Percentiles rank a stretch among this genome's conserved stretches.
phyloP scores from a whole-genome alignment of 257 asterid genomes.

The Paraleonurus japonicus region DNA sequence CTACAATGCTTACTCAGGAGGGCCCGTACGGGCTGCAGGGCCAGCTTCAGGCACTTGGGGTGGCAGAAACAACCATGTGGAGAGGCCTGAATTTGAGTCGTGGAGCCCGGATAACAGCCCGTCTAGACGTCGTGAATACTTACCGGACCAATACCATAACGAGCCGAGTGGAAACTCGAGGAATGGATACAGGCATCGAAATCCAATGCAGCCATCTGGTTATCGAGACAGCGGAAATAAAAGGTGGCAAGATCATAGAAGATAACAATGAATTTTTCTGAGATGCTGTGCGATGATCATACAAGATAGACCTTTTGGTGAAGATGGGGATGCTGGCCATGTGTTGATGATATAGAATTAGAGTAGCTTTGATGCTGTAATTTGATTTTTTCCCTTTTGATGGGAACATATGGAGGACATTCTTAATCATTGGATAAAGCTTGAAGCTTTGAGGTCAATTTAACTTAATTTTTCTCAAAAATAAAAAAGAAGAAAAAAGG shows the following conservation, averaged over 20 bases:
- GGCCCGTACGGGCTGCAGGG: constrained; percentile 26
- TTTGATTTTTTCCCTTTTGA: neutral
- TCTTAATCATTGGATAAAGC: constrained; percentile 21
- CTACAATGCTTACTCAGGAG: constrained; percentile 33
- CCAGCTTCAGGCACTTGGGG: constrained; percentile 34
- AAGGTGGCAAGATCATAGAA: constrained; percentile 59
- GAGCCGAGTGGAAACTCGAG: constrained; percentile 35
- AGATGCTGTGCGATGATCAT: neutral
- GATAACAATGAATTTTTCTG: constrained; percentile 32
- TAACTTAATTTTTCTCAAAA: neutral
- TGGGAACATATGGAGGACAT: constrained; percentile 24
- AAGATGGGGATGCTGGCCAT: neutral
- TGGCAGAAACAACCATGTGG: constrained; percentile 38
- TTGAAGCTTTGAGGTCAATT: neutral
- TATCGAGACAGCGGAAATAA: constrained; percentile 40
- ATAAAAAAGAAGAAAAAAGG: neutral
- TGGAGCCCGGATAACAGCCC: constrained; percentile 80
- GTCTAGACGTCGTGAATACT: constrained; percentile 37
- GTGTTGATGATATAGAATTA: neutral
- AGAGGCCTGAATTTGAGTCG: constrained; percentile 48
- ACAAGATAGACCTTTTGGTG: neutral
- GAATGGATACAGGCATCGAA: constrained; percentile 36
- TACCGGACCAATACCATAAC: constrained; percentile 34
- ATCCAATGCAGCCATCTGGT: constrained; percentile 35
- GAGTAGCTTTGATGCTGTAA: constrained; percentile 19